Base-by-base conservation (phyloP, 2,329 filamentous ascomycete genomes). In the Colletotrichum sp. region DNA sequence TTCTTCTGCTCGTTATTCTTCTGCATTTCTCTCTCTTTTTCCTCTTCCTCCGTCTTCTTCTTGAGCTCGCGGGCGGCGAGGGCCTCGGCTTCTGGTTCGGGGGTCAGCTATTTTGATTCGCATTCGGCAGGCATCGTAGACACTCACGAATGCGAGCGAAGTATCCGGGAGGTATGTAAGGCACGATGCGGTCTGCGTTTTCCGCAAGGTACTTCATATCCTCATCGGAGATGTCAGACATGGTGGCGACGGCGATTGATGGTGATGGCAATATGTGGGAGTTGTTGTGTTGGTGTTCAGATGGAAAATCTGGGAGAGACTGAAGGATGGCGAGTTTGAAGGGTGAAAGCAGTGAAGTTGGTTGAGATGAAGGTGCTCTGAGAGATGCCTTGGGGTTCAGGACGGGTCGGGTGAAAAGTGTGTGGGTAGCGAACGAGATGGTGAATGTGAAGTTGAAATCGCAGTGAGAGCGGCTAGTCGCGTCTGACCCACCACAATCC, bases 301-400 rank as follows among this genome's bases (percentile, higher is more conserved):
- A 21, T 21, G 44, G 9, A 49, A 49, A 49, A 49, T 49, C 9
- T 12, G 39, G 39, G 6, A 6, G 9, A 6, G 44, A 49, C 3
- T 21, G 44, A 49, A 21, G 10, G 6, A 49, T 0, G n/a, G 12
- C 13, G 44, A 21, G 3, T 21, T 21, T 7, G 0, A 7, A 8
- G 44, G 9, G 10, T 49, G n/a, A 4, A 49, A 49, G 1, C 6
- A 0, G 44, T 1, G 44, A 49, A 7, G 0, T 7, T 6, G 6
- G 10, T 49, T 7, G 3, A 49, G n/a, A 49, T 2, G 10, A 21
- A 21, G 10, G 44, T 49, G 1, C 10, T 21, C 44, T 49, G n/a
- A 21, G 10, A 21, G 6, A 13, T 8, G n/a, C 0, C n/a, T 49
- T 1, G 6, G 0, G 9, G 44, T 13, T 21, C 0, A 21, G n/a